Evolutionary conservation across 1,284 basidiomycete species (phyloP).

Genomic region (Moesziomyces sp.): DNA sequence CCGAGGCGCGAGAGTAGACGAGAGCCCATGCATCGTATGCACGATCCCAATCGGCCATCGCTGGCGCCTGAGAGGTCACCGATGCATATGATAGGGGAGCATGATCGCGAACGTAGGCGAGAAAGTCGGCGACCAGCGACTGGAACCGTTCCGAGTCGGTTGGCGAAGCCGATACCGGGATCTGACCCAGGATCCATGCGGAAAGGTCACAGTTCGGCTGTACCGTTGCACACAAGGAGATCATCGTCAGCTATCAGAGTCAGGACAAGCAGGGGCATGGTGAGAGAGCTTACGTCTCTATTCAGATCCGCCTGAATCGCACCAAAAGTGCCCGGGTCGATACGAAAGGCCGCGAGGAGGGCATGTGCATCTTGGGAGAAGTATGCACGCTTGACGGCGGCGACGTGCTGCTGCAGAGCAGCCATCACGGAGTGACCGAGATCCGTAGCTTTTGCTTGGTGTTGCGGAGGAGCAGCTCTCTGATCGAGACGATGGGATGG

Average conservation of each 20-base stretch:
- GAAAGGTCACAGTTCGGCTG: constrained; percentile 37
- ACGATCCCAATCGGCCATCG: constrained; percentile 29
- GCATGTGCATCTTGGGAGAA: constrained; percentile 20
- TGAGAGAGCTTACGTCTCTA: constrained; percentile 16
- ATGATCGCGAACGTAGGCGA: constrained; percentile 40
- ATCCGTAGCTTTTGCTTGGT: background rate
- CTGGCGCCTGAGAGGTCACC: constrained; percentile 1
- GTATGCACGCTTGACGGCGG: constrained; percentile 35
- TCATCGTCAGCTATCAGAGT: background rate
- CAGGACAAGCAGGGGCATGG: background rate
- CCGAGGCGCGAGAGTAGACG: constrained; percentile 57
- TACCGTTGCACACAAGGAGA: background rate
- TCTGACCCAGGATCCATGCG: constrained; percentile 27
- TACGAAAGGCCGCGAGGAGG: constrained; percentile 27
- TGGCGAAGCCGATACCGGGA: constrained; percentile 27
- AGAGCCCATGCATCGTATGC: constrained; percentile 57
- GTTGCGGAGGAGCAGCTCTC: background rate
- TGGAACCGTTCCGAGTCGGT: constrained; percentile 49
- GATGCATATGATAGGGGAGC: constrained; percentile 22
- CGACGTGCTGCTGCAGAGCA: constrained; percentile 42
- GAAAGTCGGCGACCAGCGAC: constrained; percentile 40
- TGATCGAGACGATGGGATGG: background rate
- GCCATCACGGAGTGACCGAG: constrained; percentile 11
- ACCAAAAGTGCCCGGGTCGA: constrained; percentile 32
- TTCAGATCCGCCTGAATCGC: constrained; percentile 29